Base-by-base conservation (phyloP, 2,329 filamentous ascomycete genomes). In the Penicillium concentricum region DNA sequence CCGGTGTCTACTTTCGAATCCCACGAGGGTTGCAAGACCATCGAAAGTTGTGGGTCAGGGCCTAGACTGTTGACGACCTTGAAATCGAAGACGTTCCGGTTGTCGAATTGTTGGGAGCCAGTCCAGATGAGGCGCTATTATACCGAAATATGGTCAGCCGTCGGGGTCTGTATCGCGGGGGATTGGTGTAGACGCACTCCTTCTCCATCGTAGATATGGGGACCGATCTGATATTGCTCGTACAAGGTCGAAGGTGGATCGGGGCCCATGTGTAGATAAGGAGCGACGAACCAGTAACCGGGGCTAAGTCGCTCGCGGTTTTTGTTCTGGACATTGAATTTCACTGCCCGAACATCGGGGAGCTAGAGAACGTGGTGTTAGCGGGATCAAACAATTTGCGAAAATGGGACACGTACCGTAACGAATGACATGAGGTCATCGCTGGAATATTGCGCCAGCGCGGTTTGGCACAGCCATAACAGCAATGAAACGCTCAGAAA, bases 151-250 rank as follows among this genome's bases (percentile, higher is more conserved):
- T 28, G 22, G 39, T 64, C 39, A 59, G 56, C 15, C 18, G 35
- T 20, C 26, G 5, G 38, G 12, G 4, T 55, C n/a, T 43, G 32
- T 51, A 18, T 26, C 26, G 30, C 24, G 32, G 26, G 30, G 28
- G 6, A 44, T 37, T 15, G 20, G 16, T 28, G 30, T 32, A 42
- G 22, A 66, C 71, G 55, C 69, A 74, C 72, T 49, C 78, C 79
- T 61, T 74, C 72, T 54, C 77, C 77, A 65, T 81, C 79, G 63
- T 80, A 81, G 51, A 81, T 81, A 64, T 81, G 77, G n/a, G 79
- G 75, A 5, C 78, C 78, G 18, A 75, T 71, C 65, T 80, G 78
- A 60, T 74, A 68, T 58, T 76, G 77, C 43, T 76, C 70, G 50
- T 64, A 71, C 30, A 65, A 41, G 13, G 61, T 67, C 9, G 61